Evolutionary conservation across 2,329 filamentous ascomycete species (phyloP), one percentile per base, ranked within the genome.

Genomic region (Paecilomyces sp.): DNA sequence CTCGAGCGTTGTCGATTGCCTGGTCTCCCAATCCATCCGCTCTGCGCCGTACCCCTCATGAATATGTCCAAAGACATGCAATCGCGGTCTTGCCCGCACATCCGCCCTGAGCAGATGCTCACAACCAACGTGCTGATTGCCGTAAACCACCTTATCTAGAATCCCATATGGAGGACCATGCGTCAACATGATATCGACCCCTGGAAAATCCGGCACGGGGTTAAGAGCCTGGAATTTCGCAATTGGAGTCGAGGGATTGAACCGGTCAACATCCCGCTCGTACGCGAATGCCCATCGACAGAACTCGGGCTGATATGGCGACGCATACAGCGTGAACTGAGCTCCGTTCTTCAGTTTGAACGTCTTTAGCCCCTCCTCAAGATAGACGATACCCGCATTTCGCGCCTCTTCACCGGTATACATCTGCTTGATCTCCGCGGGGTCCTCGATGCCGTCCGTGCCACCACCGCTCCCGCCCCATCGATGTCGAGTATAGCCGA

Each of bases 21-120:
- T 57, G 36, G 52, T 59, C 28, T 34, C 62, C 70, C 65, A 68
- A 55, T 61, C 62, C 63, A 57, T 69, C 62, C 80, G 70, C 62
- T 73, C 67, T 3, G 76, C 79, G 18, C 81, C 81, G 70, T 80
- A 79, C 0, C 74, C 82, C 66, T 84, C 82, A 66, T 86, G 84
- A 18, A 87, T 86, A 71, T 87, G 85, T 0, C 85, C 85, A 66
- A 86, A 88, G 62, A 83, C 83, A 67, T 87, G 82, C n/a, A 88
- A 56, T 2, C 72, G 68, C 0, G 85, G 85, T 56, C 74, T 75
- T 9, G 78, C 79, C 5, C 83, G 75, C 57, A 75, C 70, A 1
- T 81, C 71, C 0, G 85, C 85, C 1, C 74, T 71, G 1, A 83
- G 74, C 1, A 88, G 72, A 65, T 81, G 78, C 54, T 78, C 72